phyloP scores from a whole-genome alignment of 345 rosid genomes.

The Eucalyptus curtisii region DNA sequence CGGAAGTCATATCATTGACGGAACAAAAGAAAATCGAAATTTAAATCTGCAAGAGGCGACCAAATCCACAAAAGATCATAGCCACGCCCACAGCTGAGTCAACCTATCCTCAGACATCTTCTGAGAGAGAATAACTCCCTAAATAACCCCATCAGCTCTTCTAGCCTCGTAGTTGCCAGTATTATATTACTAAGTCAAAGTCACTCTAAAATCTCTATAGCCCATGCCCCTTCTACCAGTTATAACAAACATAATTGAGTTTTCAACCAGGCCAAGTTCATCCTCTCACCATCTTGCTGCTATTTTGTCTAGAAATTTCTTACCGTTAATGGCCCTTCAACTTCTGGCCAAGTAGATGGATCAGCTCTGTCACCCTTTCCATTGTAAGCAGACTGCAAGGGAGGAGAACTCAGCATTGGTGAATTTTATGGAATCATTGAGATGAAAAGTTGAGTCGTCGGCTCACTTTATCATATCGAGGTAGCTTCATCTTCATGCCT shows the following conservation, averaged over 20 bases:
- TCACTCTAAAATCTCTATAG: neutral
- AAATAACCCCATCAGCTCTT: neutral
- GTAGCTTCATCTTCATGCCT: constrained; percentile 90
- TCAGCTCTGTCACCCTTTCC: constrained; percentile 95
- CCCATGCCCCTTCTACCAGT: neutral
- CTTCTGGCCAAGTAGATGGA: constrained; percentile 75
- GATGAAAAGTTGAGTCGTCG: neutral
- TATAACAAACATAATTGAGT: neutral
- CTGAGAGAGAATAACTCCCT: neutral
- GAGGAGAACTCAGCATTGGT: neutral
- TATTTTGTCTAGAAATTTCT: neutral
- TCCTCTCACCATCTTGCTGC: neutral
- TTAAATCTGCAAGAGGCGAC: neutral
- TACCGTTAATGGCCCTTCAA: constrained; percentile 85
- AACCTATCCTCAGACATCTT: neutral
- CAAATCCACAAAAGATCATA: neutral
- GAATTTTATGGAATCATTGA: neutral
- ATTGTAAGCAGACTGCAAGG: constrained; percentile 71
- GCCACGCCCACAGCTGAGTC: neutral
- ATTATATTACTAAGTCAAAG: neutral
- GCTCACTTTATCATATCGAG: constrained; percentile 86
- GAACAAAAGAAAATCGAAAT: neutral
- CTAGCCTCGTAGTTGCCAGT: neutral
- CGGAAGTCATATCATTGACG: neutral
- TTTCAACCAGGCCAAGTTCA: neutral